These are phyloP conservation scores for Hysterium pulicare DNA, from an alignment of 2,329 filamentous ascomycete genomes.

Conservation along the genomic window DNA sequence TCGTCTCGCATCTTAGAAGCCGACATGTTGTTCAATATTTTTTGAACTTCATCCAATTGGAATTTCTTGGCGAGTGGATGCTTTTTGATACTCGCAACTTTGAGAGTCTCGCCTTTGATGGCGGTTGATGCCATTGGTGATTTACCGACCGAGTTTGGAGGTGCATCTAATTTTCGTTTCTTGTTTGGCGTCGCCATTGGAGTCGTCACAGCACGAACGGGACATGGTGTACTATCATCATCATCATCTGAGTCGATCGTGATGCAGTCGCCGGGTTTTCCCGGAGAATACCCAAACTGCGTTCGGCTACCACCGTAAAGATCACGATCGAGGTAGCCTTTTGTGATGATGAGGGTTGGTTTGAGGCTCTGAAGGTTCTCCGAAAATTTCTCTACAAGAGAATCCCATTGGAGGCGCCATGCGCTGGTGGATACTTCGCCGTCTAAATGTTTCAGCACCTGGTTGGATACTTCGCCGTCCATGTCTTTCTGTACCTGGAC, in stretches of 20 bases:
- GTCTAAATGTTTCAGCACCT: constrained; percentile 54
- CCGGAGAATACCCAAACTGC: constrained; percentile 5
- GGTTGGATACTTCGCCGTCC: constrained; percentile 43
- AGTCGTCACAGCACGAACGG: neutral
- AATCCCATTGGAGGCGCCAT: constrained; percentile 44
- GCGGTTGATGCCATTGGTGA: neutral
- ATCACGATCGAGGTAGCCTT: constrained; percentile 12
- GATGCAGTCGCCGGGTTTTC: constrained; percentile 15
- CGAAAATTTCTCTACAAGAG: constrained; percentile 52
- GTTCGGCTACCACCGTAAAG: constrained; percentile 7
- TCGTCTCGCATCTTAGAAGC: constrained; percentile 31
- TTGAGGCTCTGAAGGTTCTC: constrained; percentile 30
- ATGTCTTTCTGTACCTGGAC: constrained; percentile 53
- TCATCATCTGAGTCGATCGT: constrained; percentile 18
- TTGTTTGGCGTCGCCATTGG: neutral
- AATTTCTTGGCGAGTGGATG: constrained; percentile 12
- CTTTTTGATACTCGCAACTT: neutral
- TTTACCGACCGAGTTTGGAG: neutral
- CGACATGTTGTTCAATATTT: constrained; percentile 20
- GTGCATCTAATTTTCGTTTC: constrained; percentile 1
- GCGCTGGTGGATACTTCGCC: constrained; percentile 43
- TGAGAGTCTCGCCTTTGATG: neutral
- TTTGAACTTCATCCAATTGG: constrained; percentile 27
- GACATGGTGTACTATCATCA: constrained; percentile 6
- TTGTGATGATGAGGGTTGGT: constrained; percentile 19